phyloP scores from a whole-genome alignment of 768 basidiomycete genomes.

The Dioszegia hungarica region DNA sequence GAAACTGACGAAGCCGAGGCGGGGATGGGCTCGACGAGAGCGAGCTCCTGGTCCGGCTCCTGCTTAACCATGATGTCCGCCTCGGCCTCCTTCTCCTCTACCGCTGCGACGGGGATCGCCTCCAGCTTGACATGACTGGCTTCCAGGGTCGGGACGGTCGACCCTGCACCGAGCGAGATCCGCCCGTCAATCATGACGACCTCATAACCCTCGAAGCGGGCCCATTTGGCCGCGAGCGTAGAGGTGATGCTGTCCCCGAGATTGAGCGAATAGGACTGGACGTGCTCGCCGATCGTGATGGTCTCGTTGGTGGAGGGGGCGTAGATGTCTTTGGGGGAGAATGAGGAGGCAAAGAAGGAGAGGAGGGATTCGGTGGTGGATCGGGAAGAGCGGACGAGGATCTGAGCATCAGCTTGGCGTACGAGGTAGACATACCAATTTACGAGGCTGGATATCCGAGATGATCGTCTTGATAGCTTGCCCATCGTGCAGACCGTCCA shows the following conservation, averaged over 20 bases:
- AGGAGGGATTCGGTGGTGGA: conserved; percentile 68
- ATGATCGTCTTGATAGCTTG: conserved; percentile 95
- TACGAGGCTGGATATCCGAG: conserved; percentile 90
- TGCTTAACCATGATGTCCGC: conserved; percentile 29
- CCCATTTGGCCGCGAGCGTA: conserved; percentile 65
- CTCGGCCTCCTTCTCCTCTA: conserved; percentile 14
- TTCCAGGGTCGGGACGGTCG: conserved; percentile 83
- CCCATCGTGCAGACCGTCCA: conserved; percentile 95
- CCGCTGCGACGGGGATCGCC: conserved; percentile 6
- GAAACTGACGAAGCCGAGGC: not conserved
- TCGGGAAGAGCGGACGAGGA: conserved; percentile 74
- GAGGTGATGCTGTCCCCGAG: conserved; percentile 82
- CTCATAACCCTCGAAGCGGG: conserved; percentile 97
- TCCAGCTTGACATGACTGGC: conserved; percentile 47
- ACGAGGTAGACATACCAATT: conserved; percentile 78
- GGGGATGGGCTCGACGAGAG: not conserved
- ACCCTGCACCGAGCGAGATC: conserved; percentile 76
- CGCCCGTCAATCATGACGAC: conserved; percentile 87
- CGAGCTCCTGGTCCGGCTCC: conserved; percentile 13
- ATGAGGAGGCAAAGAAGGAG: conserved; percentile 72
- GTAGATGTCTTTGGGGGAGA: conserved; percentile 82
- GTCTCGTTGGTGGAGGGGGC: conserved; percentile 70
- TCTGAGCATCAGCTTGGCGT: conserved; percentile 56
- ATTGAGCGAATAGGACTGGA: conserved; percentile 87
- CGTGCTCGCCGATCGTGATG: conserved; percentile 90